These are phyloP conservation scores for Podaxis rugospora DNA, from an alignment of 768 basidiomycete genomes.

Conservation along the genomic window DNA sequence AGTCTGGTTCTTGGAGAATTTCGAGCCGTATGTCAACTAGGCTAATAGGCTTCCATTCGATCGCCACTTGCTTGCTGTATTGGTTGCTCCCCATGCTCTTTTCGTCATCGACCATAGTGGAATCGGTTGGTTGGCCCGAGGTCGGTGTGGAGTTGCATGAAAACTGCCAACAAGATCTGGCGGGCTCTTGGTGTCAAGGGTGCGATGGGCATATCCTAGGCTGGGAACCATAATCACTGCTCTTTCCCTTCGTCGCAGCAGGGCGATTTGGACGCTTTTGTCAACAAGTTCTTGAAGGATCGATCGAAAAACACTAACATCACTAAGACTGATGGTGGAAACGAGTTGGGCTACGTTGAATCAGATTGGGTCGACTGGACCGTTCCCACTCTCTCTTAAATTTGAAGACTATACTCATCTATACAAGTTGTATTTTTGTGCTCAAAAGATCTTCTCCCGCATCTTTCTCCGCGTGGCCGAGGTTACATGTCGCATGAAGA, in stretches of 20 bases:
- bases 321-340: slow-evolving; percentile 38
- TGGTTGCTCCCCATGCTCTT: slow-evolving; percentile 52
- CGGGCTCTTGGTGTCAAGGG: slow-evolving; percentile 43
- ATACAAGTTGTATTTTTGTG: not conserved
- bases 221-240: slow-evolving; percentile 53
- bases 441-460: not conserved
- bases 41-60: slow-evolving; percentile 48
- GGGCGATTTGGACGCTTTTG: slow-evolving; percentile 44
- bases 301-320: slow-evolving; percentile 44
- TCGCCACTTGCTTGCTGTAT: slow-evolving; percentile 51
- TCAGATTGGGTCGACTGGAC: slow-evolving; percentile 48
- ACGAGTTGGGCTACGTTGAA: slow-evolving; percentile 34
- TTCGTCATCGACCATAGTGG: slow-evolving; percentile 52
- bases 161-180: slow-evolving; percentile 45
- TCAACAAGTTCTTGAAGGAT: slow-evolving; percentile 50
- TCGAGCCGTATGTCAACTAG: slow-evolving; percentile 41
- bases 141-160: slow-evolving; percentile 46
- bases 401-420: not conserved
- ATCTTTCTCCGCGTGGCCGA: not conserved
- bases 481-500: not conserved
- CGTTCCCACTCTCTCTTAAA: slow-evolving; percentile 35
- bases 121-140: slow-evolving; percentile 50
- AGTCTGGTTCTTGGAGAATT: slow-evolving; percentile 56
- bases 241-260: slow-evolving; percentile 45
- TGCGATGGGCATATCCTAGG: slow-evolving; percentile 49